Evolutionary conservation across 2,329 filamentous ascomycete species (phyloP), one percentile per base, ranked within the genome.

Genomic region (Talaromyces pinophilus): DNA sequence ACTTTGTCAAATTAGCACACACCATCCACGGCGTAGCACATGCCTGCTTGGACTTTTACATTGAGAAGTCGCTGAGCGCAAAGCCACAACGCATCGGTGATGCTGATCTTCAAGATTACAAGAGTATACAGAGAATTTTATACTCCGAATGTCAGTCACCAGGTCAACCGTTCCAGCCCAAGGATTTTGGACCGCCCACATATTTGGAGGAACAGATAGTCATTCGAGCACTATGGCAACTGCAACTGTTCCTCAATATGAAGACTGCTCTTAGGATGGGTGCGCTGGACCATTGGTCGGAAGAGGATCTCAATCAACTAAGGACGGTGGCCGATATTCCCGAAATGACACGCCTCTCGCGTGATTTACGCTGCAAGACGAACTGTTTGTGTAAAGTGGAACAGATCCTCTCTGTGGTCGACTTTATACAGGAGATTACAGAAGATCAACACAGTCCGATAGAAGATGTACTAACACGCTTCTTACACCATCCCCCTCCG

Each of bases 151-250:
- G 17, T 55, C 61, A 44, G 25, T n/a, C 48, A 22, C 61, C 48
- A 22, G 61, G 61, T 6, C 61, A 19, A 28, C 61, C 61, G 33
- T 55, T 63, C 25, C 61, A 63, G 35, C 61, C 61, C 1, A 55
- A 55, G 48, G 48, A 44, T n/a, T 63, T 44, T 40, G 61, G 61
- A n/a, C 48, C 61, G 8, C 46, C 48, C 13, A 52, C 61, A 11
- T 63, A 54, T 55, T n/a, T 63, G 7, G 61, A 63, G 19, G 61
- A 63, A n/a, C 46, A 63, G 7, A 54, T n/a, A 42, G 33, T 63
- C 17, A 33, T 63, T 38, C 61, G 48, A 52, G 22, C 38, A 55
- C 6, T 63, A 40, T 63, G 61, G 61, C 33, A 40, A 42, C 13
- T 63, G 7, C 61, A 63, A 55, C 11, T 55, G n/a, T 42, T 55